Base-by-base conservation (phyloP, 2,329 filamentous ascomycete genomes). In the Emericellopsis atlantica region DNA sequence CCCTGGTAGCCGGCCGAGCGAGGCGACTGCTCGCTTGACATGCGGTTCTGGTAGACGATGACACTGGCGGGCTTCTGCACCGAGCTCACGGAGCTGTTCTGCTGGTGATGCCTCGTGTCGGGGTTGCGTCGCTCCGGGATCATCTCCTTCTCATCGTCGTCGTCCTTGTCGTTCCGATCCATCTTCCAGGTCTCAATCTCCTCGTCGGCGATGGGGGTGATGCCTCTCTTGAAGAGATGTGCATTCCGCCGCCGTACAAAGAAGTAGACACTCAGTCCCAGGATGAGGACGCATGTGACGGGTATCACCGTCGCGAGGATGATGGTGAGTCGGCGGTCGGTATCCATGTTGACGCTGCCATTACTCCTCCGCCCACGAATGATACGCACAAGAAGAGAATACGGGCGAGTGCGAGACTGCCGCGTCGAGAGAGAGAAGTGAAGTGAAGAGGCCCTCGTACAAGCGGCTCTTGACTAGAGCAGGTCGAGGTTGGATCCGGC, bases 141-240 rank as follows among this genome's bases (percentile, higher is more conserved):
- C n/a, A 40, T 58, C 11, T 50, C 48, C 42, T 44, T 46, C 32
- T 44, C 44, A 5, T 44, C 37, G 22, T 38, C 32, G 16, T 40
- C 39, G 9, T 57, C 60, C 24, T 60, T 57, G 50, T 74, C 76
- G 21, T 40, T 26, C 24, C 41, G 42, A 11, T 58, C 61, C 23
- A 60, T 58, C 51, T 74, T 77, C 77, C 77, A 81, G 4, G 73
- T 76, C 48, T 74, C 73, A 44, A 81, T 81, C 53, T 81, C 77
- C 44, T 79, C 75, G 49, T 81, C 77, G 46, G 72, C 68, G 44
- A 81, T 78, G 11, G 77, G 76, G 0, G 74, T 74, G 36, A 74
- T 72, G 37, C 72, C 74, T 39, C 76, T 62, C 39, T 65, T 63
- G 47, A 73, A 65, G 42, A 77, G 62, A 4, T 60, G 61, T 22